These are phyloP conservation scores for Backusella mclennaniae DNA, from an alignment of 192 early-diverging fungal genomes.

Conservation along the genomic window DNA sequence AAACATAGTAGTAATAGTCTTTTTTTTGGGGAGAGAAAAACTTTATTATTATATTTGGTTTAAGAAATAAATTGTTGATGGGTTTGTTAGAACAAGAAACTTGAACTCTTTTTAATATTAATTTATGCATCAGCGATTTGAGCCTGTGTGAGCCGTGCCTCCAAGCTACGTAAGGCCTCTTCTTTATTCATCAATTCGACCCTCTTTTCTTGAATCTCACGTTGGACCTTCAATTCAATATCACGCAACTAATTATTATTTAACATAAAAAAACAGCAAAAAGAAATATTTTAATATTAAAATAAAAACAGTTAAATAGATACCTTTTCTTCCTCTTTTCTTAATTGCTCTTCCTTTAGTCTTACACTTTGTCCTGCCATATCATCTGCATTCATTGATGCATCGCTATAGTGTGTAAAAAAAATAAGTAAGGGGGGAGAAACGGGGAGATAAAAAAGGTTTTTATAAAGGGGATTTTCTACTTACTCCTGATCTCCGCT, in stretches of 20 bases:
- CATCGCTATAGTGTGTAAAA: slow-evolving; percentile 17
- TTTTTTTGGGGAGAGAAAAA: not conserved
- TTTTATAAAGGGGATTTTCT: not conserved
- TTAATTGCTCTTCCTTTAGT: slow-evolving; percentile 54
- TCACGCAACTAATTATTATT: slow-evolving; percentile 39
- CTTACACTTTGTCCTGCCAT: slow-evolving; percentile 43
- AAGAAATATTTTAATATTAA: not conserved
- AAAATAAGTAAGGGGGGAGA: not conserved
- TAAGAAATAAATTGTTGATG: not conserved
- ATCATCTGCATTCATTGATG: slow-evolving; percentile 39
- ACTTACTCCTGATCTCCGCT: slow-evolving; percentile 46
- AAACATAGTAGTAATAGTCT: not conserved
- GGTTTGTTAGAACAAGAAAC: not conserved
- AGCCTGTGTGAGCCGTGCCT: slow-evolving; percentile 43
- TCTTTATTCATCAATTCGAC: slow-evolving; percentile 59
- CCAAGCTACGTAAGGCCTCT: slow-evolving; percentile 50
- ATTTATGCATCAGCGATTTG: slow-evolving; percentile 35
- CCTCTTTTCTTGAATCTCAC: slow-evolving; percentile 55
- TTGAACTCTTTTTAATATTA: not conserved
- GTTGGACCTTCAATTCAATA: slow-evolving; percentile 52
- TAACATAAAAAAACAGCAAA: not conserved
- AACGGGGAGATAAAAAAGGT: not conserved
- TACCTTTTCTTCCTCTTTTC: slow-evolving; percentile 55
- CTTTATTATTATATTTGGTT: not conserved
- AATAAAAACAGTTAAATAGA: not conserved